Percentiles rank a stretch among this genome's conserved stretches.
Conservation (phyloP, 306 rosid species). For the Betula pendula region DNA sequence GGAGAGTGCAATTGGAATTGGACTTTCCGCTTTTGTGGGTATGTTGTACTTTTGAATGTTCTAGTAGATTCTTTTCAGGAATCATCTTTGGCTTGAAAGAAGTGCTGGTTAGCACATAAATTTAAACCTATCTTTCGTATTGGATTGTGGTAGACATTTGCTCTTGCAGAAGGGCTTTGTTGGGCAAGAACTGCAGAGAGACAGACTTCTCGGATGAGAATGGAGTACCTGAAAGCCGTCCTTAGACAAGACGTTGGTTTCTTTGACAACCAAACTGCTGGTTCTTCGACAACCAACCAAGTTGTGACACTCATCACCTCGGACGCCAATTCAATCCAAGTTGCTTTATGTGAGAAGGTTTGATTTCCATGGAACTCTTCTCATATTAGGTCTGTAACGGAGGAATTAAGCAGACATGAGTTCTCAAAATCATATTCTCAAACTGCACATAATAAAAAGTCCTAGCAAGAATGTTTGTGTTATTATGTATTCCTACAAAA, state of each 20-base stretch:
- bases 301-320: constrained; percentile 77
- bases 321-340: constrained; percentile 80
- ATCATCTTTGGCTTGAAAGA: neutral
- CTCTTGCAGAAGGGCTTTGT: constrained; percentile 74
- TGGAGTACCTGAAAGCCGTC: constrained; percentile 76
- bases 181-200: constrained; percentile 94
- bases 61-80: constrained; percentile 9
- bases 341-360: constrained; percentile 82
- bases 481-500: too few relatives aligned
- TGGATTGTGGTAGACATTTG: constrained; percentile 20
- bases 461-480: too few relatives aligned
- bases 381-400: neutral
- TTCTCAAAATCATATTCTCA: neutral
- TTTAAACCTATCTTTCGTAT: constrained; percentile 14
- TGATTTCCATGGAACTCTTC: constrained; percentile 7
- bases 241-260: constrained; percentile 89
- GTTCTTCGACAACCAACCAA: constrained; percentile 75
- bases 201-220: constrained; percentile 80
- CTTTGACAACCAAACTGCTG: constrained; percentile 68
- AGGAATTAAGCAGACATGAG: neutral
- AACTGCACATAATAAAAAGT: neutral
- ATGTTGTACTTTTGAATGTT: constrained; percentile 19
- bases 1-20: constrained; percentile 90
- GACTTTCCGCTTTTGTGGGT: constrained; percentile 82
- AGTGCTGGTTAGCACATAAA: constrained; percentile 5